A percentile compares a stretch with the other conserved stretches of the same genome.
These are phyloP conservation scores for Dendrocalamus latiflorus DNA, from an alignment of 202 grass and related monocot species.

Conservation along the genomic window DNA sequence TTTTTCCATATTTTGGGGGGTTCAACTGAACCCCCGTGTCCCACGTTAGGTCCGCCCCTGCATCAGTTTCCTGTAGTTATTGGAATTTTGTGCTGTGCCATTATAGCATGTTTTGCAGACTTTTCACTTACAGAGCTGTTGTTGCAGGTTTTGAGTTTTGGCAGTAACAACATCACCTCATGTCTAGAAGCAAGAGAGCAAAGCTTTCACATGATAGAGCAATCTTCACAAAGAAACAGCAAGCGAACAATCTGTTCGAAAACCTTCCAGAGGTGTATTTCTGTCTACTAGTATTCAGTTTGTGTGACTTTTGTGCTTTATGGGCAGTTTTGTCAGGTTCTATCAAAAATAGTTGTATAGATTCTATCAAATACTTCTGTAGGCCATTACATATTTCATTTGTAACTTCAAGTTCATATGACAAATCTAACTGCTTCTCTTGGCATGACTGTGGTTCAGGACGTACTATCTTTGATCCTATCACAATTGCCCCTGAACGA, in stretches of 20 bases:
- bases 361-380: too few species aligned
- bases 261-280: background rate
- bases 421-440: too few species aligned
- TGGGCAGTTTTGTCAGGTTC: background rate
- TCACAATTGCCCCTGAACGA: background rate
- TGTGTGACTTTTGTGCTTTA: background rate
- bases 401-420: too few species aligned
- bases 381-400: too few species aligned
- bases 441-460: background rate
- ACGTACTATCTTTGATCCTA: background rate
- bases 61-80: too few species aligned
- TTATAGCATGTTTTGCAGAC: too few species aligned
- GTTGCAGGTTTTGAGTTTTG: too few species aligned
- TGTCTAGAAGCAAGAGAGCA: background rate
- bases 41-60: too few species aligned
- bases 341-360: background rate
- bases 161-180: background rate
- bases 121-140: too few species aligned
- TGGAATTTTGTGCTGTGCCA: too few species aligned
- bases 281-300: background rate
- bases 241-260: background rate
- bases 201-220: background rate
- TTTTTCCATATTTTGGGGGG: too few species aligned
- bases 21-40: too few species aligned
- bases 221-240: background rate